These are phyloP conservation scores for Alternaria longipes DNA, from an alignment of 2,329 filamentous ascomycete genomes.

Conservation along the genomic window DNA sequence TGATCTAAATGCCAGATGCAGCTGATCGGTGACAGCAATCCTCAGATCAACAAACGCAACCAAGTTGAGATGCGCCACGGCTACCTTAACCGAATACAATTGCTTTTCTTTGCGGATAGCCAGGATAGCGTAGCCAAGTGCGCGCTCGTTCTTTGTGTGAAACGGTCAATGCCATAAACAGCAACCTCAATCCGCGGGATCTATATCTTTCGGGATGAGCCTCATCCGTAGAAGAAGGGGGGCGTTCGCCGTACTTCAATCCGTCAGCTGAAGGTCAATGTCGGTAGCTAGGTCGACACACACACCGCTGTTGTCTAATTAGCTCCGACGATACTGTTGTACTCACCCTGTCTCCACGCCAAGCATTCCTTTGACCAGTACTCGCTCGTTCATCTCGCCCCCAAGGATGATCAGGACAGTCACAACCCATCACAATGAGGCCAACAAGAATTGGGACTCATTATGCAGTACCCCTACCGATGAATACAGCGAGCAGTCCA, in stretches of 20 bases:
- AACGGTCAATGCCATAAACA: not conserved
- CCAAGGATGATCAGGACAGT: not conserved
- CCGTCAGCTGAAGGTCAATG: not conserved
- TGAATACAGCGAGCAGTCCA: not conserved
- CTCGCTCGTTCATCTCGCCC: not conserved
- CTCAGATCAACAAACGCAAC: not conserved
- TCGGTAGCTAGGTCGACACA: not conserved
- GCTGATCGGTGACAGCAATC: not conserved
- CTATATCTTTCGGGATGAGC: conserved; percentile 1
- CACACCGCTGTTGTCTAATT: not conserved
- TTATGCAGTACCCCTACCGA: not conserved
- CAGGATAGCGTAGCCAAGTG: not conserved
- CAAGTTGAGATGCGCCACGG: not conserved
- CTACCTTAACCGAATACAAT: not conserved
- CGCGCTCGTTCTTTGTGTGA: not conserved
- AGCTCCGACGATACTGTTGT: not conserved
- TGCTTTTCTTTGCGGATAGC: not conserved
- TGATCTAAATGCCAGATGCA: not conserved
- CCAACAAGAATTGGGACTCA: not conserved
- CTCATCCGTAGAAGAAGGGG: not conserved
- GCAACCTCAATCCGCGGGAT: not conserved
- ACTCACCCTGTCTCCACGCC: not conserved
- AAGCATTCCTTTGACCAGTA: not conserved
- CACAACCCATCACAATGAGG: not conserved
- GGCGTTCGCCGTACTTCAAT: not conserved